Evolutionary conservation across 441 rosid genomes (phyloP).

Genomic region (Daphne laureola): DNA sequence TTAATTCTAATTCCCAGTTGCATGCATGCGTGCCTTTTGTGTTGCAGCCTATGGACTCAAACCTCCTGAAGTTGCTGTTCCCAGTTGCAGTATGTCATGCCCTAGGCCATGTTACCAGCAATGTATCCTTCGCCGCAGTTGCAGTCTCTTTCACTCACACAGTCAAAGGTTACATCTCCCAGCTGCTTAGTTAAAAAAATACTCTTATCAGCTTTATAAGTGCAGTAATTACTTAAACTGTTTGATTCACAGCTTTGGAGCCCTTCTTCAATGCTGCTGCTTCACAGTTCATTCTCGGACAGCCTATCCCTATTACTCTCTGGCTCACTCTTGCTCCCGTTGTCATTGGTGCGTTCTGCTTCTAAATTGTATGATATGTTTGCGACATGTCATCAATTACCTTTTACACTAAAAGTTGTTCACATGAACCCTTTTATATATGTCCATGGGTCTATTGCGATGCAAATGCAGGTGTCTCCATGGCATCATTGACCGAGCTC

Average conservation of each 20-base stretch:
- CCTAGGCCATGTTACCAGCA: conserved; percentile 83
- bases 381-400: background rate
- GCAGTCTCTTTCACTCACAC: conserved; percentile 98
- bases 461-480: conserved; percentile 55
- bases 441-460: background rate
- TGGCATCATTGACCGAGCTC: conserved; percentile 89
- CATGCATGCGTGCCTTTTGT: background rate
- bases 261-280: conserved; percentile 98
- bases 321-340: conserved; percentile 92
- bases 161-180: conserved; percentile 48
- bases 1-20: too few species aligned
- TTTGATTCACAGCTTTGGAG: conserved; percentile 65
- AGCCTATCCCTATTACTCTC: conserved; percentile 59
- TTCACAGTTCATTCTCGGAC: conserved; percentile 85
- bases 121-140: conserved; percentile 89
- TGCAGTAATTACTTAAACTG: background rate
- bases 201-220: background rate
- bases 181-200: background rate
- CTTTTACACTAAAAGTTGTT: background rate
- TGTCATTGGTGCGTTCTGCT: conserved; percentile 50
- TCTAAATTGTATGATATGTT: conserved; percentile 9
- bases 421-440: background rate
- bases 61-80: conserved; percentile 65
- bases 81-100: conserved; percentile 94
- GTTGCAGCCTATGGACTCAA: conserved; percentile 70